Evolutionary conservation across 2,329 filamentous ascomycete genomes (phyloP).

Genomic region (Sclerotinia borealis): DNA sequence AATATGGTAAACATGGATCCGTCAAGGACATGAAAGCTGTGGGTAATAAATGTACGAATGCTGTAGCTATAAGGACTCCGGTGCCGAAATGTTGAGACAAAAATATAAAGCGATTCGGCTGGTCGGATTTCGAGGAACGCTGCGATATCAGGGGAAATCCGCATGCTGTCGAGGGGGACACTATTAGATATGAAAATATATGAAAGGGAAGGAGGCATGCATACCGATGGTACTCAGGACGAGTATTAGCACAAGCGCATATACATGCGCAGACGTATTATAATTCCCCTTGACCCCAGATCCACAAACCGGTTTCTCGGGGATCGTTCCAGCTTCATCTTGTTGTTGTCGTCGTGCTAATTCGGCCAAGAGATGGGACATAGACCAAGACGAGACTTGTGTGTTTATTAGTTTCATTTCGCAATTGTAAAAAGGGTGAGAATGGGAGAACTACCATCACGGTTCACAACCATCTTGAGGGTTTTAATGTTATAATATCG

Average conservation of each 20-base stretch:
- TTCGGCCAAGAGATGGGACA: constrained; percentile 41
- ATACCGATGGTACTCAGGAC: constrained; percentile 45
- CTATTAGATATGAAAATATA: constrained; percentile 3
- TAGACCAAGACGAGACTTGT: constrained; percentile 15
- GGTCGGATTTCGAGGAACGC: constrained; percentile 27
- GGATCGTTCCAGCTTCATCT: constrained; percentile 15
- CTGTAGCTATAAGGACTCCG: constrained; percentile 78
- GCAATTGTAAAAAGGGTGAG: background rate
- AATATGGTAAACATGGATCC: constrained; percentile 62
- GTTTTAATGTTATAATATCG: constrained; percentile 1
- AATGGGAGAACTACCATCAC: background rate
- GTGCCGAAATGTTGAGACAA: constrained; percentile 67
- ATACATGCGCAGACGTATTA: constrained; percentile 50
- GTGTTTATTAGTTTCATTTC: background rate
- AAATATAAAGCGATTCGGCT: constrained; percentile 40
- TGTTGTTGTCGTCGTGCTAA: constrained; percentile 42
- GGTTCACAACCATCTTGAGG: constrained; percentile 11
- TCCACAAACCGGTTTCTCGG: constrained; percentile 44
- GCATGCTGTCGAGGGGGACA: constrained; percentile 26
- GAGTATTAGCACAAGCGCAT: constrained; percentile 52
- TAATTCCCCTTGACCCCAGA: constrained; percentile 44
- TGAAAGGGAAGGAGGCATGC: background rate
- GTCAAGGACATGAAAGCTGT: constrained; percentile 56
- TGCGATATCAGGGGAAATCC: constrained; percentile 32
- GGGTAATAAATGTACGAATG: constrained; percentile 67